phyloP scores from a whole-genome alignment of 192 early-diverging fungal genomes.

The Rhizophagus sp. region DNA sequence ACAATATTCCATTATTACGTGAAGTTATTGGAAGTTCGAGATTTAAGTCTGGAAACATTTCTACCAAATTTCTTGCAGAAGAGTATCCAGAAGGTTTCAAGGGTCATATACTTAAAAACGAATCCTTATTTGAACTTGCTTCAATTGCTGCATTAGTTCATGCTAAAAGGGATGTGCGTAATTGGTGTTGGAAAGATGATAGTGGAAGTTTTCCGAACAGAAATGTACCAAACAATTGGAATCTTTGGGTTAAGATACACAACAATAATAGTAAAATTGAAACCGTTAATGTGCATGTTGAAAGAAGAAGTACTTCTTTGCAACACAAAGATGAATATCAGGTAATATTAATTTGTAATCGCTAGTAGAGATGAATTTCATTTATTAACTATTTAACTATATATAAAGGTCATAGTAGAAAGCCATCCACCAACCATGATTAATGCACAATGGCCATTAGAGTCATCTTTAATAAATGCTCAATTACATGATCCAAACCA shows the following conservation, averaged over 20 bases:
- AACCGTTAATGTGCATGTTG: conserved; percentile 50
- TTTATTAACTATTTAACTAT: not conserved
- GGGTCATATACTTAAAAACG: conserved; percentile 62
- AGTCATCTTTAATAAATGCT: conserved; percentile 69
- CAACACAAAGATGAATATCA: conserved; percentile 41
- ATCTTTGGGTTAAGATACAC: conserved; percentile 48
- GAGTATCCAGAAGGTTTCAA: conserved; percentile 89
- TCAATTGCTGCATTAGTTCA: conserved; percentile 66
- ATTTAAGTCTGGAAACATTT: conserved; percentile 74
- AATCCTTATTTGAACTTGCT: conserved; percentile 60
- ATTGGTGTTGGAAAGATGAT: conserved; percentile 56
- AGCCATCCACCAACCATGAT: conserved; percentile 39
- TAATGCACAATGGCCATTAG: conserved; percentile 68
- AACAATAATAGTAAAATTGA: conserved; percentile 46
- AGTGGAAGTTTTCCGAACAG: conserved; percentile 41
- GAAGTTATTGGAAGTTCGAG: conserved; percentile 76
- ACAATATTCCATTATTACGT: conserved; percentile 92
- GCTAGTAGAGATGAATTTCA: conserved; percentile 38
- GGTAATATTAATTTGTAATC: conserved; percentile 26
- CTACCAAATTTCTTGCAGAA: conserved; percentile 85
- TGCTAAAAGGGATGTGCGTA: conserved; percentile 64
- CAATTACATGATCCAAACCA: conserved; percentile 39
- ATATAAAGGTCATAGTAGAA: conserved; percentile 37
- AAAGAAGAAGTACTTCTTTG: conserved; percentile 27
- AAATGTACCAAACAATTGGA: conserved; percentile 44